Evolutionary conservation across 2,329 filamentous ascomycete species (phyloP), one percentile per base, ranked within the genome.

Genomic region (Orbilia ellipsospora): DNA sequence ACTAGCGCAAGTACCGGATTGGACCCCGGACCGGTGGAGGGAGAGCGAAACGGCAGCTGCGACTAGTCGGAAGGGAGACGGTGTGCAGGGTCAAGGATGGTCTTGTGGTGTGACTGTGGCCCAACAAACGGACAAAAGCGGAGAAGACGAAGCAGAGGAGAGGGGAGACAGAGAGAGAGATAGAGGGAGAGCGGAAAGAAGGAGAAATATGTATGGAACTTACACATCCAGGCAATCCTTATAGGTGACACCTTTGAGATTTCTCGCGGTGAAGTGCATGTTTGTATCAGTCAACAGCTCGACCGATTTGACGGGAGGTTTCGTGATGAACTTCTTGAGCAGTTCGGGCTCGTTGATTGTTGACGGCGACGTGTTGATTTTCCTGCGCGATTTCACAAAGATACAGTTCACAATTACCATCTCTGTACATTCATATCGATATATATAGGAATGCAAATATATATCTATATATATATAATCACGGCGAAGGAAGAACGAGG

Each of bases 161-260:
- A 61, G n/a, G 23, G 60, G 36, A 6, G n/a, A n/a, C n/a, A n/a
- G n/a, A n/a, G n/a, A n/a, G n/a, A n/a, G n/a, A n/a, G n/a, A n/a
- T n/a, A 23, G 23, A 23, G 23, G 23, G 2, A 23, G 4, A 23
- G 23, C 2, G 23, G 23, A 45, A 18, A 52, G 36, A 13, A 31
- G 40, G 10, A 55, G 42, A 40, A 23, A 23, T 2, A 23, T 23
- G 2, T 2, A 23, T 23, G 45, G 2, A 57, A 75, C 72, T 75
- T 69, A 75, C 72, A 36, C 94, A 83, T 97, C 94, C 83, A 97
- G 82, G 72, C 93, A 93, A 83, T 98, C 94, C 86, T 97, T 97
- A 87, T 98, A 94, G 69, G 94, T 98, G 79, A 98, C 93, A 68
- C 94, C 94, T 84, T 94, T 94, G 80, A 94, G 85, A 84, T 97